Evolutionary conservation across 78 protist species (phyloP), one percentile per base, ranked within the genome.

Genomic region (Protostelium mycophagum): DNA sequence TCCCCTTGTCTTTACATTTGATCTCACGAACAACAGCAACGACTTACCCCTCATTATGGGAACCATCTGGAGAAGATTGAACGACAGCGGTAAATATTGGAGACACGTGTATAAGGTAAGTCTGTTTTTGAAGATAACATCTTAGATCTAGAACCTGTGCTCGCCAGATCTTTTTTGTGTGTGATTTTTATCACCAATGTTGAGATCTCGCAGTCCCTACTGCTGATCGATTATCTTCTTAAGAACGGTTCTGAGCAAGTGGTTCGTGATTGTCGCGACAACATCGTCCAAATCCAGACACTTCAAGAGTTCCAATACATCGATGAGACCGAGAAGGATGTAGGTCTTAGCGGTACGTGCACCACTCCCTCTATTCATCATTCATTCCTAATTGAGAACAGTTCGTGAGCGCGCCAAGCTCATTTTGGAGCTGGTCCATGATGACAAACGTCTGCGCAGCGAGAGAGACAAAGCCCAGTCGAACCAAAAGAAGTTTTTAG

Each of bases 1-100:
- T 87, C n/a, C 51, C 35, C 23, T 5, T 16, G 73, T 25, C 31
- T 25, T 51, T 25, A 51, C 31, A 51, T 25, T 51, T 51, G 16
- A 16, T 5, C 16, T 51, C 5, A 51, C 73, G 73, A 51, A 51
- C 31, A 25, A 5, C 73, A 51, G 73, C 73, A 51, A 51, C 73
- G 73, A 51, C 73, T 88, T 92, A 85, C 94, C 94, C 87, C 87
- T 92, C 84, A 92, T 92, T 34, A 92, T 92, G 94, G 94, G 94
- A 36, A 92, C 90, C 25, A 92, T 92, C 87, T 92, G 94, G 94
- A 92, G 90, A 38, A 25, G 94, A 28, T 87, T 92, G n/a, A 92
- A 92, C 63, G 94, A 92, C 85, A 91, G 92, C 87, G 94, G 94
- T 31, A 92, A 92, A 89, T 92, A 88, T 51, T 92, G 94, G 94